These are phyloP conservation scores for Capsella bursapastoris DNA, from an alignment of 345 rosid genomes.

Conservation along the genomic window DNA sequence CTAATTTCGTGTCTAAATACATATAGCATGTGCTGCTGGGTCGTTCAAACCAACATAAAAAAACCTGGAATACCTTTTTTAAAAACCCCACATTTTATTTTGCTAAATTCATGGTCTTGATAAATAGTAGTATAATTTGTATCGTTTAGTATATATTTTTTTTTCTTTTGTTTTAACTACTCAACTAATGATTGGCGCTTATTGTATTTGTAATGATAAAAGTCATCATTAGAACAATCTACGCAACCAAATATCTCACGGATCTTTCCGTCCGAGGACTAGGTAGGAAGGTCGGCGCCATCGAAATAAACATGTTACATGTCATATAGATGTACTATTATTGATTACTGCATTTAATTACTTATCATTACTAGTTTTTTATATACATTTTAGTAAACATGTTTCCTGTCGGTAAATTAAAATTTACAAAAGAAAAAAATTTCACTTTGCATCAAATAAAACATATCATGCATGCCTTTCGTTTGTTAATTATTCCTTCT, in stretches of 20 bases:
- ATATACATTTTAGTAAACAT: too few species aligned
- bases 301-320: conserved; percentile 24
- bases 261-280: background rate
- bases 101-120: background rate
- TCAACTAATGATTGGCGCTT: background rate
- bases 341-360: too few species aligned
- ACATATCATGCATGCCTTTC: background rate
- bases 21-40: conserved; percentile 16
- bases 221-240: background rate
- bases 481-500: background rate
- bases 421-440: background rate
- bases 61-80: conserved; percentile 25
- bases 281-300: background rate
- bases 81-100: background rate
- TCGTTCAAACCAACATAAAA: conserved; percentile 29
- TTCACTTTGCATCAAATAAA: background rate
- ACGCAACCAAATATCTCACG: conserved; percentile 14
- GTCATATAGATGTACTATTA: too few species aligned
- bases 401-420: background rate
- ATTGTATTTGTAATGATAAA: conserved; percentile 3
- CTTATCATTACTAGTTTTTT: too few species aligned
- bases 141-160: background rate
- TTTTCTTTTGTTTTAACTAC: background rate
- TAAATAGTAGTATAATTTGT: background rate
- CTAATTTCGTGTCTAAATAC: background rate